phyloP scores from a whole-genome alignment of 1,139 yeast genomes.

The Geotrichum aggregatum region DNA sequence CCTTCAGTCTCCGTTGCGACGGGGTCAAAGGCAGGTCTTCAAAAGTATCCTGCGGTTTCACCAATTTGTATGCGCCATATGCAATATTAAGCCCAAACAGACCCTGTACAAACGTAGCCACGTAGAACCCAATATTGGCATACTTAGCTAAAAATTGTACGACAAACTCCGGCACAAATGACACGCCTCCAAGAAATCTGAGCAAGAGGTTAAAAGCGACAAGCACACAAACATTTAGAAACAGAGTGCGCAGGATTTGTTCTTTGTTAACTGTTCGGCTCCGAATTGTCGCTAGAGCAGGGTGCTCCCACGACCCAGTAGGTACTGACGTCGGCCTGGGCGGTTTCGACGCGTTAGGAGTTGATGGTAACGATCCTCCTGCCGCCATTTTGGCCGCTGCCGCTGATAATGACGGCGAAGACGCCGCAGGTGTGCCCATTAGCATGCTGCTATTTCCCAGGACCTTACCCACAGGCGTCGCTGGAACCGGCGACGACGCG shows the following conservation, averaged over 20 bases:
- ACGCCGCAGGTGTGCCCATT: slow-evolving; percentile 11
- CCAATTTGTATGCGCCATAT: slow-evolving; percentile 38
- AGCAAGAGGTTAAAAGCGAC: background rate
- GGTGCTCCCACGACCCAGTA: slow-evolving; percentile 33
- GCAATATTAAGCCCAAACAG: slow-evolving; percentile 41
- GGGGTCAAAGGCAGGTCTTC: slow-evolving; percentile 44
- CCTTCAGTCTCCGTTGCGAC: slow-evolving; percentile 44
- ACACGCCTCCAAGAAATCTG: background rate
- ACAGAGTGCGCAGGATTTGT: slow-evolving; percentile 38
- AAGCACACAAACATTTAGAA: slow-evolving; percentile 34
- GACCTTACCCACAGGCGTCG: background rate
- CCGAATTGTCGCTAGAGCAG: slow-evolving; percentile 26
- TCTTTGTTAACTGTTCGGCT: slow-evolving; percentile 37
- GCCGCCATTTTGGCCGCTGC: slow-evolving; percentile 9
- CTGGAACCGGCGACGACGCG: background rate
- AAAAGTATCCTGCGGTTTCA: slow-evolving; percentile 39
- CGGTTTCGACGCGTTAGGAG: slow-evolving; percentile 16
- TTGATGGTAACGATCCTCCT: slow-evolving; percentile 2
- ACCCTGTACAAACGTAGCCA: slow-evolving; percentile 29
- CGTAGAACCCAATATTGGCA: background rate
- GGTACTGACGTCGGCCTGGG: slow-evolving; percentile 23
- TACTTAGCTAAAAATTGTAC: background rate
- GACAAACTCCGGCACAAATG: background rate
- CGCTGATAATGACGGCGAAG: slow-evolving; percentile 4
- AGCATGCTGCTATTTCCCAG: background rate